These are phyloP conservation scores for Phytophthora sansomeana DNA, from an alignment of 352 stramenopile genomes.

Conservation along the genomic window DNA sequence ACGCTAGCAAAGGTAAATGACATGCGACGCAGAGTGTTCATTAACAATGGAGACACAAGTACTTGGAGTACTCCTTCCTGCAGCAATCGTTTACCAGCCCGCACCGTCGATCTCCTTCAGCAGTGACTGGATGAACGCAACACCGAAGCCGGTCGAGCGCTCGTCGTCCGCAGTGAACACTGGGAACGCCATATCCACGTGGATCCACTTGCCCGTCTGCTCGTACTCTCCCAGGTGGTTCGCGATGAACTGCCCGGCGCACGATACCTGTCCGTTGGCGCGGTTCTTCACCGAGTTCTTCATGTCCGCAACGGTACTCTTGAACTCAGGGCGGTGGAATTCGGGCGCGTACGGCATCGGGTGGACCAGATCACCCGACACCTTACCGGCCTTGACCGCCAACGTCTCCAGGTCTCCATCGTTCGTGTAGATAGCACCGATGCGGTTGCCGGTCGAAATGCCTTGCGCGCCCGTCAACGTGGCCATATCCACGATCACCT, in stretches of 20 bases:
- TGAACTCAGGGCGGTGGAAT: constrained; percentile 94
- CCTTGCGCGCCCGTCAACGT: constrained; percentile 96
- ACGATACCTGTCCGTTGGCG: constrained; percentile 92
- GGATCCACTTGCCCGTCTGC: constrained; percentile 89
- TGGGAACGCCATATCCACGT: constrained; percentile 97
- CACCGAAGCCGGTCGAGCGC: constrained; percentile 93
- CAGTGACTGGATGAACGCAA: constrained; percentile 88
- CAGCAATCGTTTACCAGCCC: constrained; percentile 44
- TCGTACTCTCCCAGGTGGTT: constrained; percentile 92
- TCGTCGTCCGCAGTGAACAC: constrained; percentile 76
- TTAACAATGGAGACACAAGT: no score
- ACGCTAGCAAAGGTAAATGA: no score
- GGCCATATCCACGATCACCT: constrained; percentile 96
- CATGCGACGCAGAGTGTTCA: no score
- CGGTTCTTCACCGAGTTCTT: constrained; percentile 97
- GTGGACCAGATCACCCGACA: constrained; percentile 92
- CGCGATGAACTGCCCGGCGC: constrained; percentile 96
- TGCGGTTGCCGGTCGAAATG: constrained; percentile 92
- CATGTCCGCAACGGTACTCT: constrained; percentile 95
- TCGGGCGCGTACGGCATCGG: constrained; percentile 95
- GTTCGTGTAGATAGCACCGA: constrained; percentile 94
- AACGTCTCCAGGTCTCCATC: constrained; percentile 86
- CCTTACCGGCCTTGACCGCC: constrained; percentile 83
- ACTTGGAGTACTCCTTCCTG: no score
- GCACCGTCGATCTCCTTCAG: constrained; percentile 64